Evolutionary conservation across 805 yeast species (phyloP), one percentile per base, ranked within the genome.

Genomic region (Lipomyces spencermartinsiae): DNA sequence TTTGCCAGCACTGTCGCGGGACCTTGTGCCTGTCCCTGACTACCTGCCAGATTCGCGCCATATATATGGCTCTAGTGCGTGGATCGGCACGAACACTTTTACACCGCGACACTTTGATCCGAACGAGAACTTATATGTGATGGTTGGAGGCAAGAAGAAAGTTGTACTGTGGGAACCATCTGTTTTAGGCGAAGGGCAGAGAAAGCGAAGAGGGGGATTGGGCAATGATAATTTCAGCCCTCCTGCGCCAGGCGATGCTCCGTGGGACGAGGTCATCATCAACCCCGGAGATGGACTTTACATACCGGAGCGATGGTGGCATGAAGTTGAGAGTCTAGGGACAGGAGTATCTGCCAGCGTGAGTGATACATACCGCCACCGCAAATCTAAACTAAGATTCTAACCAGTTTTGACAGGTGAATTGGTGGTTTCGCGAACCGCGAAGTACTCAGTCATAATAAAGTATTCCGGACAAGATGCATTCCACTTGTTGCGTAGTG

Each of bases 261-360:
- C 62, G 22, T 61, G 31, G 60, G 69, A 49, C 10, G 62, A 56
- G 19, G 58, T 70, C 7, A 43, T 58, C 6, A 31, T 71, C 19
- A 60, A 58, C 8, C 66, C 73, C 4, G 73, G 73, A 1, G 73
- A 71, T 58, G 73, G 71, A 9, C 19, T 71, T 7, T 71, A 51
- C 37, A 71, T 71, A 25, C 73, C 73, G 10, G 53, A 60, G 62
- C 29, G 67, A 37, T 71, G 73, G 73, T 71, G 73, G 73, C 73
- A 71, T 54, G 62, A 71, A 37, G 64, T 71, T 10, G 62, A 64
- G 37, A 67, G 68, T 33, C 29, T 54, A 6, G 65, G 60, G n/a
- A 57, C 59, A 5, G 69, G 46, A 1, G 60, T 60, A 16, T 56
- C 70, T 4, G 68, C 66, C n/a, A 69, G 73, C 35, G 72, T 69